Percentiles rank a stretch among this genome's conserved stretches.
These are phyloP conservation scores for Albugo laibachii DNA, from an alignment of 352 stramenopile species.

Conservation along the genomic window DNA sequence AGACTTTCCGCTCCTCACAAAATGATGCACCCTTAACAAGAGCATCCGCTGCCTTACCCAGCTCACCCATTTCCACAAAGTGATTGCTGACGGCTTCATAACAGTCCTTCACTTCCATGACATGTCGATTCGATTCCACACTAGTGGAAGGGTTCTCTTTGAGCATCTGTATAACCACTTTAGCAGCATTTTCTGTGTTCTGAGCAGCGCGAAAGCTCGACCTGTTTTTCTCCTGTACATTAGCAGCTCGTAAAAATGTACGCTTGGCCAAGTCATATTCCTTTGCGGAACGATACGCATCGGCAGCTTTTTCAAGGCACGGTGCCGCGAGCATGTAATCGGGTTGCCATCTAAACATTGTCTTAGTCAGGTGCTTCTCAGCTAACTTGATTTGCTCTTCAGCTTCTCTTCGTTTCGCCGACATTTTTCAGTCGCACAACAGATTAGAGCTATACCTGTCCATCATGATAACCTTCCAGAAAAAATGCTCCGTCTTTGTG, in stretches of 20 bases:
- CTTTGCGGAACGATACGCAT: constrained; percentile 37
- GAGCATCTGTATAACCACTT: constrained; percentile 44
- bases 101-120: constrained; percentile 23
- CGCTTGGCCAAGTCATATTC: constrained; percentile 41
- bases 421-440: constrained; percentile 9
- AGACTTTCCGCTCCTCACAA: constrained; percentile 22
- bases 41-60: constrained; percentile 62
- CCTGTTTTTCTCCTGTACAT: constrained; percentile 50
- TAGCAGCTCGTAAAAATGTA: constrained; percentile 30
- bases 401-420: constrained; percentile 24
- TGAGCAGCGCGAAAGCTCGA: constrained; percentile 52
- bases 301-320: constrained; percentile 46
- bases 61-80: constrained; percentile 67
- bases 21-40: constrained; percentile 37
- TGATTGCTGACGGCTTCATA: constrained; percentile 41
- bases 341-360: constrained; percentile 47
- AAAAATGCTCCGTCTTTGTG: too few relatives aligned
- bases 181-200: constrained; percentile 55
- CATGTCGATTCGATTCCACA: constrained; percentile 12
- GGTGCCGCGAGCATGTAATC: constrained; percentile 55
- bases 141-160: constrained; percentile 22
- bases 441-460: background rate
- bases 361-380: constrained; percentile 29
- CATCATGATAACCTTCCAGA: too few relatives aligned
- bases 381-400: constrained; percentile 25